Conservation (phyloP, 306 rosid genomes). For the Sechiopsis laciniata region DNA sequence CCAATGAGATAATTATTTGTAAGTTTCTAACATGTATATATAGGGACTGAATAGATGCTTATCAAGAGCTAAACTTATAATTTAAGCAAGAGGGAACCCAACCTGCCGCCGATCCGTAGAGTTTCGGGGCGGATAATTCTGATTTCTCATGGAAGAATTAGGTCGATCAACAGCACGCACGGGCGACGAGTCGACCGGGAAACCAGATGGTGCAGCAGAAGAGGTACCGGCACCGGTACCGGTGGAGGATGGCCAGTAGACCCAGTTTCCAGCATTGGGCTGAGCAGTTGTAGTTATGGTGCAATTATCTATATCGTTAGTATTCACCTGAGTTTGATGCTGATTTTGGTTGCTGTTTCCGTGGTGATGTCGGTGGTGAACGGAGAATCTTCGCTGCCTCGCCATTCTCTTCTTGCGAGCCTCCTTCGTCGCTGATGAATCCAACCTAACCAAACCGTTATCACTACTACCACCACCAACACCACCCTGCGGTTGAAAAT, state of each 20-base stretch:
- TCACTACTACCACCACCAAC: background rate
- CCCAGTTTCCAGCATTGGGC: constrained; percentile 50
- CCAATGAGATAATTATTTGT: no score
- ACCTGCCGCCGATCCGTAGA: constrained; percentile 54
- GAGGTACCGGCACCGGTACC: constrained; percentile 12
- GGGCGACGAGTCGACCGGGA: constrained; percentile 11
- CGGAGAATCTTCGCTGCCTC: constrained; percentile 53
- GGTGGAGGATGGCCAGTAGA: constrained; percentile 59
- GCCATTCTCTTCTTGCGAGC: constrained; percentile 97
- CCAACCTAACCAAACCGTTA: constrained; percentile 49
- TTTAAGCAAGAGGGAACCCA: background rate
- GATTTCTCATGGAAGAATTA: constrained; percentile 36
- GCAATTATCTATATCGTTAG: constrained; percentile 27
- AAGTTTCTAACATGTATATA: no score
- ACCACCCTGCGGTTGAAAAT: constrained; percentile 41
- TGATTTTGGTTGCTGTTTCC: constrained; percentile 31
- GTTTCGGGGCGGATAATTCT: constrained; percentile 32
- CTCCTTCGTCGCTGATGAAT: constrained; percentile 80
- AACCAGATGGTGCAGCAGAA: constrained; percentile 28
- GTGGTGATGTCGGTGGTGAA: constrained; percentile 45
- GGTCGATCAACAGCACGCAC: constrained; percentile 30
- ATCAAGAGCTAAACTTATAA: background rate
- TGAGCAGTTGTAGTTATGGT: constrained; percentile 28
- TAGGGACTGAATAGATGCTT: background rate
- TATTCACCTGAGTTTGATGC: constrained; percentile 27